Percentiles rank a stretch among this genome's conserved stretches.
phyloP scores from a whole-genome alignment of 75 land plant genomes.

The Picea sitchensis region DNA sequence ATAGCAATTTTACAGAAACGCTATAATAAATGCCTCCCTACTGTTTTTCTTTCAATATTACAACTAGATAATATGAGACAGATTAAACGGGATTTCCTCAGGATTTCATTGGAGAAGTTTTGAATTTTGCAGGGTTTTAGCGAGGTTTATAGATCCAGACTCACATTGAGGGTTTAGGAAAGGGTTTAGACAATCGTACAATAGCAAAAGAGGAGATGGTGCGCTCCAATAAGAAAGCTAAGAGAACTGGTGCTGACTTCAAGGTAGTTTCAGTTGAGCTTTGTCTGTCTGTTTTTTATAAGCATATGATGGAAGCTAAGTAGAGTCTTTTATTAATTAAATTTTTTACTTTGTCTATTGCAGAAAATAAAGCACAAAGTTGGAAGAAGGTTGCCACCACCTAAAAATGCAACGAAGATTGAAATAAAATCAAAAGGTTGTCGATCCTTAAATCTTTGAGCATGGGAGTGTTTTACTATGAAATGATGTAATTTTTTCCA shows the following conservation, averaged over 20 bases:
- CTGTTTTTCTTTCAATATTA: no score
- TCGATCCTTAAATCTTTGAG: neutral
- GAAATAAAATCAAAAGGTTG: conserved; percentile 87
- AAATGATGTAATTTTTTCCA: neutral
- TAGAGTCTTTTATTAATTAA: neutral
- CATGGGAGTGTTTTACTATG: neutral
- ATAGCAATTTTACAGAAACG: no score
- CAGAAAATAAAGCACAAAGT: conserved; percentile 88
- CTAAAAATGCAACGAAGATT: conserved; percentile 75
- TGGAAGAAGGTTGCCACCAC: conserved; percentile 86
- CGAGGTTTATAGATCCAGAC: no score
- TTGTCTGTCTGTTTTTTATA: neutral
- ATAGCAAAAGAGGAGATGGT: conserved; percentile 4
- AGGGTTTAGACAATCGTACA: no score
- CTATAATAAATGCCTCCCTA: no score
- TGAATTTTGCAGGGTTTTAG: no score
- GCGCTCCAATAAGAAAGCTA: neutral
- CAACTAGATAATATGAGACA: no score
- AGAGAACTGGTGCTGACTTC: conserved; percentile 5
- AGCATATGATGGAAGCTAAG: neutral
- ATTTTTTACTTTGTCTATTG: neutral
- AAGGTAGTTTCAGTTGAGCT: neutral
- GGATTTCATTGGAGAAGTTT: no score
- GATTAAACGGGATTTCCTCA: no score
- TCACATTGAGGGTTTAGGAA: no score